These are phyloP conservation scores for Heterobasidion parviporum DNA, from an alignment of 1,284 basidiomycete genomes.

Conservation along the genomic window DNA sequence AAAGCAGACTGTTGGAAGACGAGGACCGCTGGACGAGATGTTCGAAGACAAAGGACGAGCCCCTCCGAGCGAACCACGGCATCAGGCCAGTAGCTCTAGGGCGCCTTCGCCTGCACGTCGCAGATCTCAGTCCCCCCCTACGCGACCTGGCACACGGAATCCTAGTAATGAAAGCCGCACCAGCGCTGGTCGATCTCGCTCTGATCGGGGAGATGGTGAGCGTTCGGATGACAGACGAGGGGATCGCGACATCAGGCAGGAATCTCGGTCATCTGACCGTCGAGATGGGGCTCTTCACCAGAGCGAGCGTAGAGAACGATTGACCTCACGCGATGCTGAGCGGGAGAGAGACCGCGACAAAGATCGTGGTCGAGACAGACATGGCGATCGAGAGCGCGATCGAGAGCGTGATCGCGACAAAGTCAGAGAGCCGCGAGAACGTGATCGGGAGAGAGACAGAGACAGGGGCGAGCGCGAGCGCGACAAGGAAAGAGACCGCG, in stretches of 20 bases:
- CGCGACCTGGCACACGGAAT: slow-evolving; percentile 61
- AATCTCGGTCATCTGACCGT: slow-evolving; percentile 33
- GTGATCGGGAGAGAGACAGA: slow-evolving; percentile 23
- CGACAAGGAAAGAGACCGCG: slow-evolving; percentile 45
- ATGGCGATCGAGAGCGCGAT: slow-evolving; percentile 25
- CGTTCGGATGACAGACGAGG: slow-evolving; percentile 45
- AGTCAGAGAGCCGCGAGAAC: slow-evolving; percentile 32
- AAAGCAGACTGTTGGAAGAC: slow-evolving; percentile 46
- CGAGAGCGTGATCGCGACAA: slow-evolving; percentile 24
- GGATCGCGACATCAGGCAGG: slow-evolving; percentile 34
- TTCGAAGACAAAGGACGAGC: slow-evolving; percentile 31
- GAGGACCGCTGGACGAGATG: slow-evolving; percentile 14
- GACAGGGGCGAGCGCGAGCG: slow-evolving; percentile 32
- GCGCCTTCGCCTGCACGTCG: slow-evolving; percentile 44
- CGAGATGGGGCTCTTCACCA: slow-evolving; percentile 18
- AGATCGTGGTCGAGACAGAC: slow-evolving; percentile 32
- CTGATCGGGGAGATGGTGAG: slow-evolving; percentile 39
- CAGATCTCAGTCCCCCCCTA: slow-evolving; percentile 58
- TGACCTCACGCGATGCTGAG: slow-evolving; percentile 16
- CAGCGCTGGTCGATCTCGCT: slow-evolving; percentile 53
- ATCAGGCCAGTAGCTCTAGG: slow-evolving; percentile 33
- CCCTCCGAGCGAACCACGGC: slow-evolving; percentile 26
- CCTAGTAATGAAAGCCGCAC: slow-evolving; percentile 63
- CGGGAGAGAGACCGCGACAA: slow-evolving; percentile 31
- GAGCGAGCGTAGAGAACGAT: slow-evolving; percentile 19